Conservation (phyloP, 345 rosid genomes). For the Salix caprea region DNA sequence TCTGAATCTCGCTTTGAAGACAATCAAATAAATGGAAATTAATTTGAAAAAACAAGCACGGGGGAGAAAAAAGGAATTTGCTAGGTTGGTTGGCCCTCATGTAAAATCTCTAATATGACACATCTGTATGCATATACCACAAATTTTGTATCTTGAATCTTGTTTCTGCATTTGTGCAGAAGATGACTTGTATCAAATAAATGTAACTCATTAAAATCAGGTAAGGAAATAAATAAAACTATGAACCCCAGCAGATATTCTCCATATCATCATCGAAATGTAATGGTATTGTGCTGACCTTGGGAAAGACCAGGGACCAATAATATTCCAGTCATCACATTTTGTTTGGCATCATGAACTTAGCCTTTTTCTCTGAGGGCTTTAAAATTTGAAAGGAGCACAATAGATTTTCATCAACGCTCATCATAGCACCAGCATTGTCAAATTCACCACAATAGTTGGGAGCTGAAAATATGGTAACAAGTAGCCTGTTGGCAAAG, state of each 20-base stretch:
- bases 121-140: too few species aligned
- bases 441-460: constrained; percentile 97
- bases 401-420: constrained; percentile 75
- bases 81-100: too few species aligned
- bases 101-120: too few species aligned
- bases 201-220: background rate
- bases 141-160: too few species aligned
- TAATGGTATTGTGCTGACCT: constrained; percentile 30
- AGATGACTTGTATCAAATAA: background rate
- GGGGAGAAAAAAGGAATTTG: too few species aligned
- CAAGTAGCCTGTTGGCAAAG: constrained; percentile 91
- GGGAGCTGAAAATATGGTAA: constrained; percentile 92
- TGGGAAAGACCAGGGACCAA: constrained; percentile 2
- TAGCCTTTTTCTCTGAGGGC: constrained; percentile 57
- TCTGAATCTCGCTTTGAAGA: too few species aligned
- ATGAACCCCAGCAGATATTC: background rate
- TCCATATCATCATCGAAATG: background rate
- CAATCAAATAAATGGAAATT: too few species aligned
- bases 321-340: constrained; percentile 34
- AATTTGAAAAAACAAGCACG: too few species aligned
- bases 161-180: too few species aligned
- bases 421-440: constrained; percentile 99
- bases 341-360: constrained; percentile 47
- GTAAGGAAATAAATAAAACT: background rate
- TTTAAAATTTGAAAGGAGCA: constrained; percentile 97